A percentile compares a stretch with the other conserved stretches of the same genome.
Conservation (phyloP, 192 early-diverging fungal species). For the Entophlyctis luteolus region DNA sequence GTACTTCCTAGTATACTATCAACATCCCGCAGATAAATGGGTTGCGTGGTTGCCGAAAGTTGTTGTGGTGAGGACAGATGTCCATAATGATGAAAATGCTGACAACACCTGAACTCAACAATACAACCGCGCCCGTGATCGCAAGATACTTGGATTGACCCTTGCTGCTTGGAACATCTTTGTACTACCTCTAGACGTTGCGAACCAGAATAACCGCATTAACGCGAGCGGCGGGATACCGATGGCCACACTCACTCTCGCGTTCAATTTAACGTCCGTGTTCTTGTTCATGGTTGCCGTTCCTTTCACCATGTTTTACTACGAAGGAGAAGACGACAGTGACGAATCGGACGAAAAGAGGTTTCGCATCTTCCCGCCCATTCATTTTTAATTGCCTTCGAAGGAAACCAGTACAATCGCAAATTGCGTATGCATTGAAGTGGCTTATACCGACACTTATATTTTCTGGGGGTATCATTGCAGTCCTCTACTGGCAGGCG, state of each 20-base stretch:
- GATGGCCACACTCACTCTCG: constrained; percentile 46
- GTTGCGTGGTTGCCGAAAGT: constrained; percentile 65
- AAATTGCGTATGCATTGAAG: constrained; percentile 53
- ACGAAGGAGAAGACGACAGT: constrained; percentile 54
- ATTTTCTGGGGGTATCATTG: constrained; percentile 41
- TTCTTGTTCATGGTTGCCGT: constrained; percentile 45
- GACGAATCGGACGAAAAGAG: constrained; percentile 43
- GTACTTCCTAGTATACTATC: constrained; percentile 64
- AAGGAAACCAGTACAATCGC: constrained; percentile 29
- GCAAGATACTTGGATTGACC: constrained; percentile 37
- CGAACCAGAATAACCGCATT: constrained; percentile 49
- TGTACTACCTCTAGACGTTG: constrained; percentile 60
- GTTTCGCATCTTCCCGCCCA: constrained; percentile 13
- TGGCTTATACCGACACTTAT: constrained; percentile 51
- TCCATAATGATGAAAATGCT: background rate
- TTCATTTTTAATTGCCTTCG: background rate
- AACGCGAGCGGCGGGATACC: constrained; percentile 42
- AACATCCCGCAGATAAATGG: constrained; percentile 65
- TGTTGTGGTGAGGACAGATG: constrained; percentile 46
- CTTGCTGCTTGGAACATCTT: constrained; percentile 56
- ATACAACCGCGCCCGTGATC: background rate
- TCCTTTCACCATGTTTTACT: constrained; percentile 62
- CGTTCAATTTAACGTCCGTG: constrained; percentile 48
- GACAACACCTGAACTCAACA: background rate
- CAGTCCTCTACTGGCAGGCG: constrained; percentile 45